These are phyloP conservation scores for Arthrobotrys sphaeroides DNA, from an alignment of 2,329 filamentous ascomycete genomes.

Conservation along the genomic window DNA sequence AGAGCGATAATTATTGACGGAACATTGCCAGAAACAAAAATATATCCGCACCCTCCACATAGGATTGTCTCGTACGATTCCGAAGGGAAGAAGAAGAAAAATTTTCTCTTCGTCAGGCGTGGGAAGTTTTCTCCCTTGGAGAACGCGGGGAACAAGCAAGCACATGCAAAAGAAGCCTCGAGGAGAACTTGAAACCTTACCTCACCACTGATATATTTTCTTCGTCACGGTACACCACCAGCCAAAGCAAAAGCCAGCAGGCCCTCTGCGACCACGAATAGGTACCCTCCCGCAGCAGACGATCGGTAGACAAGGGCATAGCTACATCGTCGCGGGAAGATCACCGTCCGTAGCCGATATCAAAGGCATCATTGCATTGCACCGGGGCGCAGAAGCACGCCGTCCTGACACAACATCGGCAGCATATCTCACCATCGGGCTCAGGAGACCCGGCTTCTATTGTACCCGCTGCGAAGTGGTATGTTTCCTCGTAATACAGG, in stretches of 20 bases:
- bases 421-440: slow-evolving; percentile 5
- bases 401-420: slow-evolving; percentile 14
- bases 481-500: slow-evolving; percentile 21
- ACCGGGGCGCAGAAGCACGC: slow-evolving; percentile 2
- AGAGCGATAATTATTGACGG: slow-evolving; percentile 52
- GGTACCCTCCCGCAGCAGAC: slow-evolving; percentile 22
- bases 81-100: slow-evolving; percentile 30
- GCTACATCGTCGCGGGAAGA: slow-evolving; percentile 22
- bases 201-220: slow-evolving; percentile 16
- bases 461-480: slow-evolving; percentile 13
- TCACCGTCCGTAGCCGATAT: slow-evolving; percentile 33
- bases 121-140: slow-evolving; percentile 18
- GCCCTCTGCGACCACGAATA: slow-evolving; percentile 14
- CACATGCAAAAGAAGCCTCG: slow-evolving; percentile 43
- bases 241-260: neutral
- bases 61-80: slow-evolving; percentile 20
- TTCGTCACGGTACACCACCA: neutral
- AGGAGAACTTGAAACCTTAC: slow-evolving; percentile 9
- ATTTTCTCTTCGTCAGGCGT: neutral
- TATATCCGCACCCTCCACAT: slow-evolving; percentile 35
- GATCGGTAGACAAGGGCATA: slow-evolving; percentile 25
- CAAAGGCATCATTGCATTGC: slow-evolving; percentile 25
- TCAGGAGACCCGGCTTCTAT: slow-evolving; percentile 1
- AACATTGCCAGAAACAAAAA: slow-evolving; percentile 42
- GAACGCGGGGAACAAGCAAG: slow-evolving; percentile 39